Conservation (phyloP, 495 filamentous ascomycete genomes). For the Letharia lupina region DNA sequence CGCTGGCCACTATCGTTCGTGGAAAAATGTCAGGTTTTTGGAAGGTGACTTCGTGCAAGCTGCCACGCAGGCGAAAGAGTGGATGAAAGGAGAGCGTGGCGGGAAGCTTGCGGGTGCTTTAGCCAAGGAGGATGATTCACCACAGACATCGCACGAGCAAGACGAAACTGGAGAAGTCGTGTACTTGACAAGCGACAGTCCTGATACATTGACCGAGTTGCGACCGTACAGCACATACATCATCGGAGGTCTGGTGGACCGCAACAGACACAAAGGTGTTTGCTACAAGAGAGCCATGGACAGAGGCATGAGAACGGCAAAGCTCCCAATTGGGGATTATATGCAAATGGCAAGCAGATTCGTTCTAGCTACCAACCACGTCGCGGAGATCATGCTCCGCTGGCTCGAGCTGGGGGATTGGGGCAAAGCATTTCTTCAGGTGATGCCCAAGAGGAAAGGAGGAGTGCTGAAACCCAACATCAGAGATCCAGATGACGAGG, state of each 20-base stretch:
- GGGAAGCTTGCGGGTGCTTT: conserved; percentile 50
- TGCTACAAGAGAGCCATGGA: conserved; percentile 77
- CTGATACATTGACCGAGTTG: conserved; percentile 67
- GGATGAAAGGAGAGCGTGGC: conserved; percentile 47
- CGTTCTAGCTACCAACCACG: conserved; percentile 88
- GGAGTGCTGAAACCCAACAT: conserved; percentile 42
- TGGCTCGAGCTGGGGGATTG: conserved; percentile 87
- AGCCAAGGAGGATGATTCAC: conserved; percentile 33
- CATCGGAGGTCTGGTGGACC: conserved; percentile 89
- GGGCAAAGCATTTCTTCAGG: conserved; percentile 76
- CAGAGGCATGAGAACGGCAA: conserved; percentile 73
- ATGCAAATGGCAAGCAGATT: conserved; percentile 78
- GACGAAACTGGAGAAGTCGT: conserved; percentile 53
- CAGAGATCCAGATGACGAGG: not conserved
- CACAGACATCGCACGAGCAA: conserved; percentile 24
- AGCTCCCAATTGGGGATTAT: conserved; percentile 84
- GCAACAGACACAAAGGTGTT: conserved; percentile 87
- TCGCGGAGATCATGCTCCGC: conserved; percentile 87
- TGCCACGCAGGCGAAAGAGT: conserved; percentile 47
- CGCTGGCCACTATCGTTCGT: conserved; percentile 55
- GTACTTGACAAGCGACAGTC: conserved; percentile 82
- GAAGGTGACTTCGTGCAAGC: conserved; percentile 62
- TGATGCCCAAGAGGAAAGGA: conserved; percentile 80
- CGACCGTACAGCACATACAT: conserved; percentile 85
- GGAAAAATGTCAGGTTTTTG: conserved; percentile 67